A percentile compares a stretch with the other conserved stretches of the same genome.
These are phyloP conservation scores for Botrytis deweyae DNA, from an alignment of 2,329 filamentous ascomycete genomes.

Conservation along the genomic window DNA sequence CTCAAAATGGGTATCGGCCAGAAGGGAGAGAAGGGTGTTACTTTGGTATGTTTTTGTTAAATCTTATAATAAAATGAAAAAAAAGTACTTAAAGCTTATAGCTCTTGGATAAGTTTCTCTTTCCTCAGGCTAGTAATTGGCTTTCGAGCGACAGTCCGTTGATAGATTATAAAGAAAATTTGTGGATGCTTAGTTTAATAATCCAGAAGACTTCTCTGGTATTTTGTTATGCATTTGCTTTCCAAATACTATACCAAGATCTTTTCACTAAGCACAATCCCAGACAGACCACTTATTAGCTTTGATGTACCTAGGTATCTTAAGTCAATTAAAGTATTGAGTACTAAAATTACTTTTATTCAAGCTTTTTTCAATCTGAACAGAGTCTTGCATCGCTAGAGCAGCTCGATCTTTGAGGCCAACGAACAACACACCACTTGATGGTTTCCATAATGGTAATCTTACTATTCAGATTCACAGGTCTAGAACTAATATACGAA, in stretches of 20 bases:
- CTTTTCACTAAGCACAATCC: background rate
- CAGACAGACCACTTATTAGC: background rate
- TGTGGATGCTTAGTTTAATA: background rate
- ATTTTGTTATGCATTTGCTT: background rate
- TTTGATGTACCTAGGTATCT: no score
- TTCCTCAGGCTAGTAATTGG: background rate
- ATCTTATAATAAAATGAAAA: background rate
- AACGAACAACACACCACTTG: background rate
- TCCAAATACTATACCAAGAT: background rate
- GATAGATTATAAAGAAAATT: background rate
- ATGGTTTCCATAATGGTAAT: no score
- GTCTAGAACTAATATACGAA: no score
- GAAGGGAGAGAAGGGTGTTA: background rate
- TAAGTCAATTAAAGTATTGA: no score
- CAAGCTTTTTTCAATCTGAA: no score
- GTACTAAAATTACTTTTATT: background rate
- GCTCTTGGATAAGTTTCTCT: background rate
- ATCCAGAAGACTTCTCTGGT: background rate
- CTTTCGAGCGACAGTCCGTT: background rate
- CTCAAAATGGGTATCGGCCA: background rate
- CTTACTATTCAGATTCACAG: fast-evolving
- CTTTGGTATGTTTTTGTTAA: background rate
- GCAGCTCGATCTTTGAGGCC: background rate
- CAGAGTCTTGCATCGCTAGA: background rate
- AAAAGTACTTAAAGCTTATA: no score